Evolutionary conservation across 2,329 filamentous ascomycete genomes (phyloP), one percentile per base, ranked within the genome.

Genomic region (Dactylonectria macrodidyma): DNA sequence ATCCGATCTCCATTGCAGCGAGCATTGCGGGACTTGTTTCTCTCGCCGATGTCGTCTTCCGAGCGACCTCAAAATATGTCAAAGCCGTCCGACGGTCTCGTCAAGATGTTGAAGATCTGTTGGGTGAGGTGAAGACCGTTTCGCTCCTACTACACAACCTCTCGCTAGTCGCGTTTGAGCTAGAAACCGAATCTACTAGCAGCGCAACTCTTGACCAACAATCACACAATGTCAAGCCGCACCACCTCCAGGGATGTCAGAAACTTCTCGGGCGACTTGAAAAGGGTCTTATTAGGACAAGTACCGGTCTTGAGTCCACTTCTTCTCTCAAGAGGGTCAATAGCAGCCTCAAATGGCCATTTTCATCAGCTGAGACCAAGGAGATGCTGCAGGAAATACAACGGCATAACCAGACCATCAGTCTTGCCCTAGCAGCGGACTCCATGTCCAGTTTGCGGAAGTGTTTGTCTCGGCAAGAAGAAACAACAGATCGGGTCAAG

Each of bases 31-130:
- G 66, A 1, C 38, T 71, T 3, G 66, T 68, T 5, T 5, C 62
- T 4, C 50, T 73, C 0, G 62, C 68, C n/a, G 66, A 73, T 30
- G 62, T 68, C 5, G 36, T 67, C 2, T 71, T 70, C 24, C 33
- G 65, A 3, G 14, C 26, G 1, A 62, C 30, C 1, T 34, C n/a
- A 0, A 69, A 62, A 38, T 71, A 70, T 9, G 30, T 16, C 33
- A 68, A 38, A 16, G 33, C n/a, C 9, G 54, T 56, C 14, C 59
- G 16, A 33, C 55, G 55, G 5, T n/a, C 69, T 1, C 30, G 12
- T 2, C 33, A 60, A 6, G 69, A 70, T 1, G 50, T 61, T 1
- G 41, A 44, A 2, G 51, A 22, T 1, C 56, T 72, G 2, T 11
- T 52, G 5, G n/a, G n/a, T 0, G 67, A 70, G 10, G 33, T 68